Evolutionary conservation across 257 asterid species (phyloP).

Genomic region (Solanum pimpinellifolium): DNA sequence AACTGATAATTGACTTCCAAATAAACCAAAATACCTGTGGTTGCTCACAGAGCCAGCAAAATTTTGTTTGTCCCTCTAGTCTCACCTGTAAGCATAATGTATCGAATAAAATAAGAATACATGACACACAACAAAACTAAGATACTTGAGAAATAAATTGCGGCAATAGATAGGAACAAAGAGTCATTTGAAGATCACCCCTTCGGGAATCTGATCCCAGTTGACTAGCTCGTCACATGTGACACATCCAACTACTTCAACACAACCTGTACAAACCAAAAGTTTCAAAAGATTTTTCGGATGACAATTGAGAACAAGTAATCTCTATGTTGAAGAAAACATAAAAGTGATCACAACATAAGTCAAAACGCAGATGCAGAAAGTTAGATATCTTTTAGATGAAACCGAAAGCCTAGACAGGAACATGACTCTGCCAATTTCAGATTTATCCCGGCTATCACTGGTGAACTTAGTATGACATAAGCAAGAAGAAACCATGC

Average conservation of each 20-base stretch:
- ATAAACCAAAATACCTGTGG: constrained; percentile 50
- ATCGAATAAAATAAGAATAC: not conserved
- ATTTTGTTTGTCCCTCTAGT: constrained; percentile 73
- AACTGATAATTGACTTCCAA: not conserved
- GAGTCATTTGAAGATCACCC: constrained; percentile 21
- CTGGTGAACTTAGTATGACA: not conserved
- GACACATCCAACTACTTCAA: constrained; percentile 82
- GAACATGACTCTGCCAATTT: not conserved
- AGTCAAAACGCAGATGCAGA: not conserved
- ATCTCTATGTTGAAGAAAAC: not conserved
- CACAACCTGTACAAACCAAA: constrained; percentile 47
- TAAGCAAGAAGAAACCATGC: not conserved
- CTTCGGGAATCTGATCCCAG: constrained; percentile 78
- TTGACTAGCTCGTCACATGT: constrained; percentile 56
- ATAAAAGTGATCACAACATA: not conserved
- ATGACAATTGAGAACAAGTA: not conserved
- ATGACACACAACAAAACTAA: not conserved
- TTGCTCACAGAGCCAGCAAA: constrained; percentile 92
- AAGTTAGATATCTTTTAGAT: not conserved
- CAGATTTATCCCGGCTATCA: not conserved
- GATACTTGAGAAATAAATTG: not conserved
- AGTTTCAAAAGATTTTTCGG: not conserved
- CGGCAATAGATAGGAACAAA: not conserved
- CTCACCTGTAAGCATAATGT: constrained; percentile 44
- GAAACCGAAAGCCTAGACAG: not conserved